Percentiles rank a stretch among this genome's conserved stretches.
These are phyloP conservation scores for Senna tora DNA, from an alignment of 306 rosid genomes.

Conservation along the genomic window DNA sequence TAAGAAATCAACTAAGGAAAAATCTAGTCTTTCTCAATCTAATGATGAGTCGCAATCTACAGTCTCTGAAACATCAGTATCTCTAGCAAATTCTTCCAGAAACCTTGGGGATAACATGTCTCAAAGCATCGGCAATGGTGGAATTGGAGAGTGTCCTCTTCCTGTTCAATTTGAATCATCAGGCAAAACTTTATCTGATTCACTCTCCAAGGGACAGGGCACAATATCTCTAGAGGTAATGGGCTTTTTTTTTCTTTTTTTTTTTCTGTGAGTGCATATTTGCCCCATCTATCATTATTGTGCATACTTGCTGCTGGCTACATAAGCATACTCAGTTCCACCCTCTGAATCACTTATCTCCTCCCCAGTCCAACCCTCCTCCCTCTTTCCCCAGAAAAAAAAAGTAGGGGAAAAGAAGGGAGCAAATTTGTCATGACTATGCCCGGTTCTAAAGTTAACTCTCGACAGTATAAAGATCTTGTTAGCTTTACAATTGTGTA, in stretches of 20 bases:
- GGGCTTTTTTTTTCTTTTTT: background rate
- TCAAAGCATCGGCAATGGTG: conserved; percentile 50
- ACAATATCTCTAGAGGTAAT: conserved; percentile 69
- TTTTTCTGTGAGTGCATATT: background rate
- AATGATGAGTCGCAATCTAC: conserved; percentile 46
- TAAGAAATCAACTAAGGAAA: conserved; percentile 74
- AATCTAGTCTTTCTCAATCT: conserved; percentile 48
- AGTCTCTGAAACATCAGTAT: conserved; percentile 43
- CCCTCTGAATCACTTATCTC: background rate
- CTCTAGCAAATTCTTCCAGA: conserved; percentile 41
- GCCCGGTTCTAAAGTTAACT: background rate
- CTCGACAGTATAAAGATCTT: background rate
- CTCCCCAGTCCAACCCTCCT: background rate
- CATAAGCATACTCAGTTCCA: conserved; percentile 11
- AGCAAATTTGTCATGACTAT: background rate
- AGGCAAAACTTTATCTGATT: conserved; percentile 49
- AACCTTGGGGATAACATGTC: conserved; percentile 50
- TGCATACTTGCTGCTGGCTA: conserved; percentile 24
- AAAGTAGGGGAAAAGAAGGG: conserved; percentile 21
- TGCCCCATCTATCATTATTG: background rate
- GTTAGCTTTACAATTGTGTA: background rate
- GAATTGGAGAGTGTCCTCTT: conserved; percentile 55
- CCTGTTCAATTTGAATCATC: conserved; percentile 49
- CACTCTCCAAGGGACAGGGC: conserved; percentile 51
- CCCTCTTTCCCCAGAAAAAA: background rate